Percentiles rank a stretch among this genome's conserved stretches.
These are phyloP conservation scores for Moesziomyces aphidis DNA, from an alignment of 1,284 basidiomycete species.

Conservation along the genomic window DNA sequence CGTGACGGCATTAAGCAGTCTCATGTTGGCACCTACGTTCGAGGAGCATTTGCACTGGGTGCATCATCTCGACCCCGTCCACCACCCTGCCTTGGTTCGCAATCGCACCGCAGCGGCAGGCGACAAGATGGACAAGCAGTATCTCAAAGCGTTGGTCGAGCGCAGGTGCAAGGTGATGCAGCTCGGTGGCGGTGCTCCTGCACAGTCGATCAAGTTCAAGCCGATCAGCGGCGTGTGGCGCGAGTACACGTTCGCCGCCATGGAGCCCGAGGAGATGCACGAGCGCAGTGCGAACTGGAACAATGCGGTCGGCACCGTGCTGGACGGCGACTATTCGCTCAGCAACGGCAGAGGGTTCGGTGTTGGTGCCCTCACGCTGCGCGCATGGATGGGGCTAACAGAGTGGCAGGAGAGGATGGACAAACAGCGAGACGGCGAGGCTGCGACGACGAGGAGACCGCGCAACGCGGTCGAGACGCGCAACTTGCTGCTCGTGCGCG, in stretches of 20 bases:
- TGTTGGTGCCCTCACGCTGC: slow-evolving; percentile 30
- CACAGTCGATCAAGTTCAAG: slow-evolving; percentile 2
- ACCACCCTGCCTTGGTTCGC: slow-evolving; percentile 31
- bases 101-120: slow-evolving; percentile 16
- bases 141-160: slow-evolving; percentile 37
- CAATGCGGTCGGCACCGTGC: slow-evolving; percentile 44
- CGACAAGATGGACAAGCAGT: slow-evolving; percentile 28
- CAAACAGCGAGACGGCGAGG: slow-evolving; percentile 1
- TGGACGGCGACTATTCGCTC: slow-evolving; percentile 57
- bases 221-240: slow-evolving; percentile 17
- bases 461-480: slow-evolving; percentile 36
- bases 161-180: slow-evolving; percentile 43
- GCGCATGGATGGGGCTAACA: slow-evolving; percentile 25
- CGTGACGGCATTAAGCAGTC: slow-evolving; percentile 24
- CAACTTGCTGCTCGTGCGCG: slow-evolving; percentile 36
- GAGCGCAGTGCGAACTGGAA: slow-evolving; percentile 37
- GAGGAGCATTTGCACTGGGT: slow-evolving; percentile 39
- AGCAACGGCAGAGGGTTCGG: slow-evolving; percentile 48
- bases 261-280: slow-evolving; percentile 34
- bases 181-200: slow-evolving; percentile 28
- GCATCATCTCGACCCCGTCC: slow-evolving; percentile 31
- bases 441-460: slow-evolving; percentile 15
- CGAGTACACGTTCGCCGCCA: slow-evolving; percentile 8
- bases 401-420: slow-evolving; percentile 23
- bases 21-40: slow-evolving; percentile 29